A percentile compares a stretch with the other conserved stretches of the same genome.
These are phyloP conservation scores for Emiliania huxleyi DNA, from an alignment of 78 protist species.

Conservation along the genomic window DNA sequence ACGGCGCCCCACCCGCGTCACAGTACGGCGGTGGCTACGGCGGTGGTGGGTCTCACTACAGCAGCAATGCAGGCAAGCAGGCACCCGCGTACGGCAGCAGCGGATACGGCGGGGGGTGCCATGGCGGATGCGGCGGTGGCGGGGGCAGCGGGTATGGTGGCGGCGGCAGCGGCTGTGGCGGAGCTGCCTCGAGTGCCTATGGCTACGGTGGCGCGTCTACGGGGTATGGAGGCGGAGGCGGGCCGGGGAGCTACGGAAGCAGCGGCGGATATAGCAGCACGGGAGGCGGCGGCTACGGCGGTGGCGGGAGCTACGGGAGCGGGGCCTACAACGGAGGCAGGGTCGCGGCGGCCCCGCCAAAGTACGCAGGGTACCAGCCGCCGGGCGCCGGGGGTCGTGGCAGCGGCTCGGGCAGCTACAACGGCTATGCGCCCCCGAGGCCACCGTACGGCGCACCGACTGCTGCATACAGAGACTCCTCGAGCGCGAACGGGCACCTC, in stretches of 20 bases:
- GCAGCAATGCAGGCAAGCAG: background rate
- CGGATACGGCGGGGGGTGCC: background rate
- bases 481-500: too few species aligned
- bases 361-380: too few species aligned
- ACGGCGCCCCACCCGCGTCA: background rate
- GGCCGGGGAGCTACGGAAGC: too few species aligned
- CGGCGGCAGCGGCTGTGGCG: background rate
- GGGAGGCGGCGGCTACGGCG: too few species aligned
- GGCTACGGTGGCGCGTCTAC: too few species aligned
- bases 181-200: too few species aligned
- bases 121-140: background rate
- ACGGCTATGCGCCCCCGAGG: background rate
- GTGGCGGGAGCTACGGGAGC: too few species aligned
- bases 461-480: too few species aligned
- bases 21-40: background rate
- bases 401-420: background rate
- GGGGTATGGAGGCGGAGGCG: too few species aligned
- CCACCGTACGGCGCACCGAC: background rate
- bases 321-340: too few species aligned
- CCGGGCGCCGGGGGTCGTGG: background rate
- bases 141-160: background rate
- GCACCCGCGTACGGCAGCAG: background rate
- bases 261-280: too few species aligned
- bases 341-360: too few species aligned
- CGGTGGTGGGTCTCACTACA: background rate